Evolutionary conservation across 495 filamentous ascomycete genomes (phyloP), one percentile per base, ranked within the genome.

Genomic region (Venustampulla echinocandica): DNA sequence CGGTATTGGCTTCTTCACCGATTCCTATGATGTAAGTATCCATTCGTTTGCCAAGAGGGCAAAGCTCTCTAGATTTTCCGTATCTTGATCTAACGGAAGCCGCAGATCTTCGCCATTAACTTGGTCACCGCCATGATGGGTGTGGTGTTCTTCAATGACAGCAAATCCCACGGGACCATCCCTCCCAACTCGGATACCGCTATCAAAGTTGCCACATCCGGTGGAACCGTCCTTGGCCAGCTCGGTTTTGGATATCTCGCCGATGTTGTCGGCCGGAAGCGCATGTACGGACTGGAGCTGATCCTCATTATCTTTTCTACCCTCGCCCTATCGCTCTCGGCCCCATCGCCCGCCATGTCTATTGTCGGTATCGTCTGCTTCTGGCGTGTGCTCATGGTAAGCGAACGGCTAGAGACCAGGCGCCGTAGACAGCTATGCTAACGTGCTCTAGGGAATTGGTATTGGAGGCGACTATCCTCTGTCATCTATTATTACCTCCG

Each of bases 391-490:
- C 58, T 94, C 6, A 88, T 90, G 80, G 55, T 42, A 74, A 76
- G 14, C 34, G 34, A 11, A 30, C 33, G n/a, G 24, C n/a, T 23
- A 27, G 15, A 23, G 11, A 10, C 25, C 7, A 13, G 17, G 10
- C 17, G 22, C 22, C 35, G 14, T 5, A 4, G 15, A 35, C 37
- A 48, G 38, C 17, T 10, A 15, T 18, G 25, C 36, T 58, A 60
- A 36, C 17, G 27, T 30, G 27, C 27, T 30, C 6, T 30, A 50
- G 47, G 82, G 84, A 27, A 69, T 87, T 21, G 86, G 87, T 34
- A 90, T 90, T 39, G 87, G 86, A 50, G 85, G 86, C 50, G 89
- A 93, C 62, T 92, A 90, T 57, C 89, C 88, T 0, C 71, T 95
- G 13, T 85, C 80, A 15, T 82, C 82, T 13, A 82, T 93, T 58